Conservation (phyloP, 495 filamentous ascomycete species). For the Collariella sp. region DNA sequence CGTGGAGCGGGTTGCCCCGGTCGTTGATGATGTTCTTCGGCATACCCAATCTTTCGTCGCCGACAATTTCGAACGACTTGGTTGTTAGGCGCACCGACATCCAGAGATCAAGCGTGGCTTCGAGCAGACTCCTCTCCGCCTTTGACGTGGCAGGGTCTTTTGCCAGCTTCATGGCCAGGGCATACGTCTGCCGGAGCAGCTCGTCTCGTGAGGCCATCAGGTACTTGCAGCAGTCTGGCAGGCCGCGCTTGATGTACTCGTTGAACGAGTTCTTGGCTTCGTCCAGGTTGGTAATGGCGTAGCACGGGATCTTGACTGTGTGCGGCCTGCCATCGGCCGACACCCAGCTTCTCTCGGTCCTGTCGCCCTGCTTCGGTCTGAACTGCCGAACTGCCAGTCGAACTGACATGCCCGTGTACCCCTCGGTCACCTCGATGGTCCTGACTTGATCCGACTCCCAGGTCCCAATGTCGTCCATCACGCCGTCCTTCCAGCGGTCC, state of each 20-base stretch:
- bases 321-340: conserved; percentile 26
- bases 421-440: conserved; percentile 39
- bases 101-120: conserved; percentile 46
- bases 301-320: conserved; percentile 35
- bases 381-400: conserved; percentile 40
- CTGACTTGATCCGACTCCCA: conserved; percentile 37
- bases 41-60: conserved; percentile 48
- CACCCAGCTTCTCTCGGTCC: conserved; percentile 40
- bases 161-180: conserved; percentile 30
- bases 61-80: conserved; percentile 47
- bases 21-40: conserved; percentile 38
- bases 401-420: conserved; percentile 35
- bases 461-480: conserved; percentile 41
- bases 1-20: conserved; percentile 38
- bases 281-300: conserved; percentile 42
- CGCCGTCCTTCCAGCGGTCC: conserved; percentile 42
- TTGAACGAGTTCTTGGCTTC: conserved; percentile 35
- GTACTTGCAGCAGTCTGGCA: conserved; percentile 34
- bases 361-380: conserved; percentile 40
- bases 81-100: conserved; percentile 50
- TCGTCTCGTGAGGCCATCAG: conserved; percentile 30
- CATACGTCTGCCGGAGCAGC: conserved; percentile 38
- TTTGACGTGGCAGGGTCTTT: conserved; percentile 18
- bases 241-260: conserved; percentile 34
- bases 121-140: conserved; percentile 36